Conservation (phyloP, 495 filamentous ascomycete species). For the Aspergillus homomorphus region DNA sequence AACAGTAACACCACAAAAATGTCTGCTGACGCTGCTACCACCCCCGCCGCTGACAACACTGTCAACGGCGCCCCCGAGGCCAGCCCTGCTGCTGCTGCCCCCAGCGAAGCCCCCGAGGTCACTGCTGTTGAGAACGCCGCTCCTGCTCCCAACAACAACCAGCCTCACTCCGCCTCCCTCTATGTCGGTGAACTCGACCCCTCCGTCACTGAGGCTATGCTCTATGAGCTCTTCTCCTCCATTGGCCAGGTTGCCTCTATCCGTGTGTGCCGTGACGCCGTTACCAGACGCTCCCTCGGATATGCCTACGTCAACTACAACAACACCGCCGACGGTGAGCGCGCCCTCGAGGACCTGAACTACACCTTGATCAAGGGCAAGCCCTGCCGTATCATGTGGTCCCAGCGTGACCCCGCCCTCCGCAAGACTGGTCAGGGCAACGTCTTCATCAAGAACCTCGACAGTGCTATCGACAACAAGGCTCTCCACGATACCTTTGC, state of each 20-base stretch:
- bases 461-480: constrained; percentile 99
- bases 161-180: constrained; percentile 91
- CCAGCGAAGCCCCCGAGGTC: constrained; percentile 29
- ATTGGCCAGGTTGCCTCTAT: constrained; percentile 99
- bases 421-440: constrained; percentile 99
- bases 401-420: constrained; percentile 96
- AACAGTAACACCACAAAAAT: constrained; percentile 36
- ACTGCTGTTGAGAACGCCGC: constrained; percentile 31
- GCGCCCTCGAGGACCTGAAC: constrained; percentile 98
- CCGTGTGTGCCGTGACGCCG: constrained; percentile 98
- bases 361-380: constrained; percentile 99
- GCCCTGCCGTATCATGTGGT: constrained; percentile 99
- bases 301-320: constrained; percentile 99
- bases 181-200: constrained; percentile 98
- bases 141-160: constrained; percentile 67
- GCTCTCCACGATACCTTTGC: constrained; percentile 99
- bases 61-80: constrained; percentile 44
- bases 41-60: constrained; percentile 37
- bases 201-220: constrained; percentile 98
- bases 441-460: constrained; percentile 99
- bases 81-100: constrained; percentile 29
- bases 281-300: constrained; percentile 96
- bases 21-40: constrained; percentile 47
- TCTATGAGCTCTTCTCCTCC: constrained; percentile 99
- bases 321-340: constrained; percentile 92